Percentiles rank a stretch among this genome's conserved stretches.
phyloP scores from a whole-genome alignment of 345 rosid species.

The Citrus inodora region DNA sequence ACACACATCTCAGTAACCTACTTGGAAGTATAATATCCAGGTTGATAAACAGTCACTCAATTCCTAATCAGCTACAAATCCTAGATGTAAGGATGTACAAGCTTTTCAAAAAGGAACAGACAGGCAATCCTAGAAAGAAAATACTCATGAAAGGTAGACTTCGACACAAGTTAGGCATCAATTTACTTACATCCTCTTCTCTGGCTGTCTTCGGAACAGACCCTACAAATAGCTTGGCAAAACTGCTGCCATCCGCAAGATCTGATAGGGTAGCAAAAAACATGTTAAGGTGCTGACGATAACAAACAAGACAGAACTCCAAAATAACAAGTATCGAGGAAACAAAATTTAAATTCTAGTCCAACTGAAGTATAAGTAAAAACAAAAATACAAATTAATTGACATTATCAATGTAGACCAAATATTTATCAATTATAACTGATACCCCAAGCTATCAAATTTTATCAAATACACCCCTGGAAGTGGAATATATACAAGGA shows the following conservation, averaged over 20 bases:
- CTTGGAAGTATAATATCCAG: not conserved
- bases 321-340: not conserved
- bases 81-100: not conserved
- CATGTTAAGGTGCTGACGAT: not conserved
- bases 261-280: constrained; percentile 30
- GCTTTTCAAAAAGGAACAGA: not conserved
- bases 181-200: constrained; percentile 79
- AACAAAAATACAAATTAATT: too few relatives aligned
- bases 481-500: not conserved
- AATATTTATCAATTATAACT: not conserved
- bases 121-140: not conserved
- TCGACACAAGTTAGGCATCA: not conserved
- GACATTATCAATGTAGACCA: not conserved
- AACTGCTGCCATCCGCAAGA: constrained; percentile 38
- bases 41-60: not conserved
- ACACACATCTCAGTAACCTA: not conserved
- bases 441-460: not conserved
- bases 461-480: not conserved
- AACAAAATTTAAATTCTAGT: not conserved
- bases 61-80: not conserved
- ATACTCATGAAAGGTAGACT: not conserved
- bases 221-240: constrained; percentile 96
- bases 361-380: not conserved
- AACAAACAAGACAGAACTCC: not conserved
- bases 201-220: constrained; percentile 86